phyloP scores from a whole-genome alignment of 2,329 filamentous ascomycete genomes.

The Orbilia blumenaviensis region DNA sequence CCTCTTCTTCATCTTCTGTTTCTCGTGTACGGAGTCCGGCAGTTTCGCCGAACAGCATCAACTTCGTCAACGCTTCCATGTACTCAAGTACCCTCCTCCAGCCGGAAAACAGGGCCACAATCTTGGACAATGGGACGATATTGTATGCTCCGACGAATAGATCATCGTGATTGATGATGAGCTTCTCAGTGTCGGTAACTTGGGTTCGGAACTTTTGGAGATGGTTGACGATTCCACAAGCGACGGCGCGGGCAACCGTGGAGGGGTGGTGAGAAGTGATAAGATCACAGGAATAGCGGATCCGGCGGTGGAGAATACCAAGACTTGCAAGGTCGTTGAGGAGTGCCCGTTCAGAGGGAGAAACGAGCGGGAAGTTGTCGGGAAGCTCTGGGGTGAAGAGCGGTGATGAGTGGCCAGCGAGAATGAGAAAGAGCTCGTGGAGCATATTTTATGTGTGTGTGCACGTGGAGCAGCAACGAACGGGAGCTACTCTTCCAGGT shows the following conservation, averaged over 20 bases:
- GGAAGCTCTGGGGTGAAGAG: constrained; percentile 72
- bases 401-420: constrained; percentile 91
- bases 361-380: constrained; percentile 64
- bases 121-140: constrained; percentile 86
- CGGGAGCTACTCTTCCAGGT: neutral
- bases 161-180: constrained; percentile 79
- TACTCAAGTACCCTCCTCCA: constrained; percentile 88
- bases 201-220: constrained; percentile 82
- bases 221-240: constrained; percentile 79
- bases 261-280: constrained; percentile 78
- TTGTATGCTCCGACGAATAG: constrained; percentile 87
- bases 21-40: constrained; percentile 33
- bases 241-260: constrained; percentile 85
- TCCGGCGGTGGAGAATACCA: constrained; percentile 77
- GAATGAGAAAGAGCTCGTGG: constrained; percentile 95
- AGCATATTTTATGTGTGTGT: constrained; percentile 73
- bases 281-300: constrained; percentile 72
- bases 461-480: neutral
- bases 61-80: constrained; percentile 77
- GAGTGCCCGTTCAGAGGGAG: constrained; percentile 70
- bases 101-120: constrained; percentile 83
- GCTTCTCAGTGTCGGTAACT: constrained; percentile 82
- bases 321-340: constrained; percentile 79
- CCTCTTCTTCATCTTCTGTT: constrained; percentile 57
- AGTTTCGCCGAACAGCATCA: constrained; percentile 68